Base-by-base conservation (phyloP, 768 basidiomycete species). In the Tylopilus felleus region DNA sequence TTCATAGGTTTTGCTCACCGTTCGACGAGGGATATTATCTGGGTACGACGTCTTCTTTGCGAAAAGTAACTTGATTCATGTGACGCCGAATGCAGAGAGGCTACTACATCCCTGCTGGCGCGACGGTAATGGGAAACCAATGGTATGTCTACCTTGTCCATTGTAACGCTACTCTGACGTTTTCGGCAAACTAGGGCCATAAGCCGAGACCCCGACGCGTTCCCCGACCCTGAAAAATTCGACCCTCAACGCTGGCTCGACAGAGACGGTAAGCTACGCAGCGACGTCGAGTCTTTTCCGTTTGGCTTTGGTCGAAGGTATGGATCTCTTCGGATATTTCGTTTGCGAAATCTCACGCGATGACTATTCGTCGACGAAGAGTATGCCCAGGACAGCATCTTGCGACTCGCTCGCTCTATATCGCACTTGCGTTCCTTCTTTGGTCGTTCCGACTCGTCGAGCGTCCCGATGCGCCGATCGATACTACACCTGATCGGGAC, bases 311-410 rank as follows among this genome's bases (percentile, higher is more conserved):
- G 82, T 13, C 65, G 29, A 29, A 29, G 29, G 29, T 29, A 51
- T 9, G 60, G 25, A 1, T 17, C 8, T 27, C 13, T 6, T 8
- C n/a, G 22, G 4, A 12, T 5, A 8, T 0, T 29, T 19, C 1
- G 2, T 31, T 16, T 1, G n/a, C 9, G 4, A 5, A 4, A 21
- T 22, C 31, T 13, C 9, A 27, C 16, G n/a, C 13, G 8, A 13
- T 33, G 10, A 35, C 31, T 1, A 3, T 27, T 27, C 7, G 25
- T 3, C 7, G 25, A 7, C 21, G 1, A 49, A 79, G 84, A 33
- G 76, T 85, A 1, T 88, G 84, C 55, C 84, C 83, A 0, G 84
- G 84, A 1, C 79, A 78, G 59, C 75, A 84, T 64, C 75, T 87
- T 21, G 85, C 64, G 4, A 64, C 56, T 29, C 53, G 49, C 0